Evolutionary conservation across 805 yeast species (phyloP).

Genomic region (Cyberlindnera misumaiensis): DNA sequence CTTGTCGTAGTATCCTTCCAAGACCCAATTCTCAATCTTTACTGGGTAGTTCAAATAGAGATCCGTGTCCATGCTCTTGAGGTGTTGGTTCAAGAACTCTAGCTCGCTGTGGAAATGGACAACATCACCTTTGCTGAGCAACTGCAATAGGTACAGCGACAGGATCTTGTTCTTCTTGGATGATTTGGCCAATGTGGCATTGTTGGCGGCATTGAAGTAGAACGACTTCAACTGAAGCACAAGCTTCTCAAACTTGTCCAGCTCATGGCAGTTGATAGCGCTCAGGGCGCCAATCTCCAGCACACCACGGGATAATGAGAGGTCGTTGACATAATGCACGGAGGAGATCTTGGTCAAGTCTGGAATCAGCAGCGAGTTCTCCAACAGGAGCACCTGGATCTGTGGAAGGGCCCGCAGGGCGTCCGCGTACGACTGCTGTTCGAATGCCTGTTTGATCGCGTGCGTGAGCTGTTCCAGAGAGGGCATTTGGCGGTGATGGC

Average conservation of each 20-base stretch:
- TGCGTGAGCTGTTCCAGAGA: constrained; percentile 65
- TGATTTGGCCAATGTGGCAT: constrained; percentile 33
- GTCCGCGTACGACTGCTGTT: constrained; percentile 49
- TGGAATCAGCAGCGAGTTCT: constrained; percentile 73
- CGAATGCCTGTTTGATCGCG: constrained; percentile 60
- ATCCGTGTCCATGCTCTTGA: constrained; percentile 51
- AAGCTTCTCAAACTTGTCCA: constrained; percentile 62
- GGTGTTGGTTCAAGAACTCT: constrained; percentile 50
- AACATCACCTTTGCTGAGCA: constrained; percentile 77
- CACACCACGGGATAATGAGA: constrained; percentile 71
- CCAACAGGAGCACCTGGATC: constrained; percentile 73
- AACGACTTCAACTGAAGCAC: constrained; percentile 67
- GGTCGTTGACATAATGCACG: constrained; percentile 46
- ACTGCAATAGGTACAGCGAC: constrained; percentile 67
- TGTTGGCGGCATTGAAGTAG: constrained; percentile 40
- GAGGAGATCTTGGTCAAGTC: constrained; percentile 30
- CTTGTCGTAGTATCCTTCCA: constrained; percentile 94
- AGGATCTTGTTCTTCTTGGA: constrained; percentile 65
- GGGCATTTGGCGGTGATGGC: constrained; percentile 21
- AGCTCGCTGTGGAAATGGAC: constrained; percentile 88
- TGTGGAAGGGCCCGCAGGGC: constrained; percentile 61
- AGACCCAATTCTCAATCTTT: constrained; percentile 83
- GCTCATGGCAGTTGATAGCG: constrained; percentile 57
- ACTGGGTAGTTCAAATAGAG: constrained; percentile 76
- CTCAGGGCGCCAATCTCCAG: constrained; percentile 85